Evolutionary conservation across 495 filamentous ascomycete genomes (phyloP), one percentile per base, ranked within the genome.

Genomic region (Penicillium paradoxum): DNA sequence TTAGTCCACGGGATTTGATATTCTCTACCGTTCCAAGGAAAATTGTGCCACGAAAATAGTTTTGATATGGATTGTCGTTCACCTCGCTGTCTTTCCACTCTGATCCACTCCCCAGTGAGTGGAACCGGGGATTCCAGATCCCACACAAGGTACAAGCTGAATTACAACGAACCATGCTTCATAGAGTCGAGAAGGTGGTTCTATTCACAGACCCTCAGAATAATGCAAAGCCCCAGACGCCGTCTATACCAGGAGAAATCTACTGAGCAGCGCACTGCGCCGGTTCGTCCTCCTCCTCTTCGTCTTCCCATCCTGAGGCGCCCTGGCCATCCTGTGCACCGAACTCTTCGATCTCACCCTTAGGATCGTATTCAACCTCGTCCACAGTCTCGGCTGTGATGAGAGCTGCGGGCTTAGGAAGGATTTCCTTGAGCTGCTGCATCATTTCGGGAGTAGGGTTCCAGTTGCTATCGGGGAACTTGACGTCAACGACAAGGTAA

Each of bases 401-500:
- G 15, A 74, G 74, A 1, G 73, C 65, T 6, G 65, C 73, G 2
- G 83, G 78, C 53, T 76, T 74, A 24, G 93, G 93, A 11, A 98
- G 78, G 10, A 95, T 70, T 57, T 87, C 86, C 60, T 79, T 71
- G 45, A 97, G 77, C 43, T 80, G 80, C 45, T 82, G 78, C 51
- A 91, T 74, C 6, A 81, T 76, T 13, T 75, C 79, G 2, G 87
- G 79, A 45, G 86, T 80, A 46, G 86, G 79, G 39, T 87, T 77
- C 90, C 90, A 97, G 18, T 83, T 85, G 61, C 88, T 79, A 47
- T 90, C 83, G 21, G 93, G 93, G 75, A 97, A 97, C 39, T 89
- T 83, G 55, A 98, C 76, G 61, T 95, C 85, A 49, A 96, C 85
- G 17, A 86, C 64, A 25, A 98, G 78, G 68, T 90, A 98, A 7